Conservation (phyloP, 2,329 filamentous ascomycete species). For the Colletotrichum cuscutae region DNA sequence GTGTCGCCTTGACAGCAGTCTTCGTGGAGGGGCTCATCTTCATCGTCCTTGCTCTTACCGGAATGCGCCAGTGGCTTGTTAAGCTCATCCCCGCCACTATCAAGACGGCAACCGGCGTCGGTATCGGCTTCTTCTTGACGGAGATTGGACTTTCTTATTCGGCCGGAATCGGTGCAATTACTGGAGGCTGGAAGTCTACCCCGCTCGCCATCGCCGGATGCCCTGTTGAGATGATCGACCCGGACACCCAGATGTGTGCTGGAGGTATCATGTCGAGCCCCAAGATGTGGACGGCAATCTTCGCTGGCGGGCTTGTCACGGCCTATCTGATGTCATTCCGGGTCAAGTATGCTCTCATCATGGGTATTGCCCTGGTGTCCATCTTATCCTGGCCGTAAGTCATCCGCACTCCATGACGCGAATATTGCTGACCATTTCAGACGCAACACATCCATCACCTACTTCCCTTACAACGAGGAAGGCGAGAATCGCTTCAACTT, state of each 20-base stretch:
- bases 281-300: conserved; percentile 88
- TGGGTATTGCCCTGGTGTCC: conserved; percentile 77
- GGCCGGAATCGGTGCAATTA: conserved; percentile 85
- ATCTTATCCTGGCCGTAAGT: conserved; percentile 79
- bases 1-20: conserved; percentile 70
- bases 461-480: conserved; percentile 74
- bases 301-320: conserved; percentile 82
- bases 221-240: conserved; percentile 61
- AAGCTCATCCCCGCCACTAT: conserved; percentile 72
- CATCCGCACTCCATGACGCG: background rate
- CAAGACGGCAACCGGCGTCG: conserved; percentile 73
- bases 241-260: conserved; percentile 59
- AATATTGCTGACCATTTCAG: conserved; percentile 46
- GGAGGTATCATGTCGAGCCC: conserved; percentile 80
- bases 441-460: conserved; percentile 75
- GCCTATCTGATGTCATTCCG: conserved; percentile 83
- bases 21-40: conserved; percentile 75
- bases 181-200: conserved; percentile 71
- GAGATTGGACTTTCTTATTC: conserved; percentile 78
- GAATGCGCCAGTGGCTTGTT: conserved; percentile 79
- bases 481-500: conserved; percentile 75
- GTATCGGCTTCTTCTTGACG: conserved; percentile 72
- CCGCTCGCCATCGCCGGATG: conserved; percentile 85
- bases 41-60: conserved; percentile 71
- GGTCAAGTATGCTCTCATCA: conserved; percentile 79